These are phyloP conservation scores for Aspergillus pseudotamarii DNA, from an alignment of 2,329 filamentous ascomycete species.

Conservation along the genomic window DNA sequence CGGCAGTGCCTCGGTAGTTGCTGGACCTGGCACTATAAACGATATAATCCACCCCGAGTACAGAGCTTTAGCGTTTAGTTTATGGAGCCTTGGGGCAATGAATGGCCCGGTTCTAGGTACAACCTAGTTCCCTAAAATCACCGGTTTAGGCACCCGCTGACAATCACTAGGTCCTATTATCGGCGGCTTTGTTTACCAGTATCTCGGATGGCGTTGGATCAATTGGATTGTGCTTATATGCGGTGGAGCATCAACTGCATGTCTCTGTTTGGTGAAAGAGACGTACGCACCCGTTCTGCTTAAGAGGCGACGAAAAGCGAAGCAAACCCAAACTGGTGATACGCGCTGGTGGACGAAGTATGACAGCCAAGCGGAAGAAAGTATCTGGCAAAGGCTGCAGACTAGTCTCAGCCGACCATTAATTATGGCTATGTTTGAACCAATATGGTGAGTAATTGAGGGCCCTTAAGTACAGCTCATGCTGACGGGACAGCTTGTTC, in stretches of 20 bases:
- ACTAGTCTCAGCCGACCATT: constrained; percentile 72
- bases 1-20: constrained; percentile 73
- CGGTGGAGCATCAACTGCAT: constrained; percentile 59
- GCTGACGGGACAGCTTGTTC: constrained; percentile 52
- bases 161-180: constrained; percentile 20
- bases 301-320: constrained; percentile 60
- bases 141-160: not conserved
- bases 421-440: constrained; percentile 64
- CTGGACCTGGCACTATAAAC: constrained; percentile 73
- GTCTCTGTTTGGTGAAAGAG: constrained; percentile 64
- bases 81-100: constrained; percentile 76
- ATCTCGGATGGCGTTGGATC: constrained; percentile 77
- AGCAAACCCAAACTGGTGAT: constrained; percentile 66
- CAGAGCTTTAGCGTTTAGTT: constrained; percentile 74
- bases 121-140: constrained; percentile 18
- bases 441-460: constrained; percentile 64
- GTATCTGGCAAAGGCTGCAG: constrained; percentile 58
- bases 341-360: constrained; percentile 72
- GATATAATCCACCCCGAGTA: constrained; percentile 75
- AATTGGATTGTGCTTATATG: constrained; percentile 76
- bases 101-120: constrained; percentile 60
- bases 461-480: constrained; percentile 16
- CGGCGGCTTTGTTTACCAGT: constrained; percentile 48
- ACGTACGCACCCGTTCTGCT: constrained; percentile 72
- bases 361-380: constrained; percentile 61